Percentiles rank a stretch among this genome's conserved stretches.
phyloP scores from a whole-genome alignment of 1,284 basidiomycete species.

The Leccinum subatratum region DNA sequence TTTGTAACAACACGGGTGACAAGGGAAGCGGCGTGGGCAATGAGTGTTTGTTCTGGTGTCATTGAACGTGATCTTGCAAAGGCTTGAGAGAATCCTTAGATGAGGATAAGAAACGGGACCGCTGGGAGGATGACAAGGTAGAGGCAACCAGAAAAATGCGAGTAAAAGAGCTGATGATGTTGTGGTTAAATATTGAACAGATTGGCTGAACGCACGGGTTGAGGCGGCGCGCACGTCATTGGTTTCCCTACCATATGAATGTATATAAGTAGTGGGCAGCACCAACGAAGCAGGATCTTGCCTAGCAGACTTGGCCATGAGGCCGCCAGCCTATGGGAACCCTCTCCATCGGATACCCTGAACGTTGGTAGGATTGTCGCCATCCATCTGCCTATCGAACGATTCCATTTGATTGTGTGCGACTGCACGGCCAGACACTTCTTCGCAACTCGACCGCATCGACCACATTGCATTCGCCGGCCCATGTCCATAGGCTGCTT shows the following conservation, averaged over 20 bases:
- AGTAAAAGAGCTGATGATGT: conserved; percentile 49
- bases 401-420: conserved; percentile 74
- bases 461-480: conserved; percentile 77
- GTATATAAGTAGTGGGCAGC: background rate
- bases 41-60: conserved; percentile 67
- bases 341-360: conserved; percentile 42
- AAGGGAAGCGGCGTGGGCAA: conserved; percentile 70
- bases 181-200: conserved; percentile 75
- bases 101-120: conserved; percentile 77
- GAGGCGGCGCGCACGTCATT: conserved; percentile 88
- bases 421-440: conserved; percentile 70
- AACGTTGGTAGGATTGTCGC: conserved; percentile 42
- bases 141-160: conserved; percentile 76
- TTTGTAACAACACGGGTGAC: conserved; percentile 75
- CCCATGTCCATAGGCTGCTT: conserved; percentile 80
- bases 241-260: conserved; percentile 92
- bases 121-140: conserved; percentile 84
- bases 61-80: no score
- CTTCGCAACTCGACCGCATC: conserved; percentile 64
- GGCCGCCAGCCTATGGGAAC: conserved; percentile 75
- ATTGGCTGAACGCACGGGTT: conserved; percentile 70
- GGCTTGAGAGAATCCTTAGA: conserved; percentile 72
- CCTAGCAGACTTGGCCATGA: conserved; percentile 93
- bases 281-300: conserved; percentile 35
- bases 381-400: conserved; percentile 83